phyloP scores from a whole-genome alignment of 495 filamentous ascomycete species.

The Terfezia boudieri region DNA sequence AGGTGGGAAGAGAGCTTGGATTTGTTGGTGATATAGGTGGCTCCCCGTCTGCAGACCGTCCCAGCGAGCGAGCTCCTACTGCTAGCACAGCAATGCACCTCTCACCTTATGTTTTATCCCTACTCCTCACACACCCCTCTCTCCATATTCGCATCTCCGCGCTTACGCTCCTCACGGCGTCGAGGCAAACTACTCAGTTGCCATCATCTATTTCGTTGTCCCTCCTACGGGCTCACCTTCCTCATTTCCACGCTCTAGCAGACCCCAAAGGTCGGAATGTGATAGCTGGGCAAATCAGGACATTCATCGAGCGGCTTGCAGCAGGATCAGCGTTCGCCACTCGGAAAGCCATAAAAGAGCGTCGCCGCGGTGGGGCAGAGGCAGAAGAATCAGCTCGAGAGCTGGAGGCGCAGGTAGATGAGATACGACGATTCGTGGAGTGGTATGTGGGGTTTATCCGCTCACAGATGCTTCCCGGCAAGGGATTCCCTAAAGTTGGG shows the following conservation, averaged over 20 bases:
- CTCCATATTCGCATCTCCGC: constrained; percentile 47
- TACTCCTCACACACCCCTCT: constrained; percentile 38
- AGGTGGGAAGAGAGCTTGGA: constrained; percentile 57
- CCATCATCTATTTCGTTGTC: constrained; percentile 34
- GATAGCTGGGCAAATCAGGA: constrained; percentile 40
- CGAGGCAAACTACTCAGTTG: constrained; percentile 45
- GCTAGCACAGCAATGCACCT: constrained; percentile 16
- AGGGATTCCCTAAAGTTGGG: constrained; percentile 75
- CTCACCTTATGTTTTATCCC: constrained; percentile 24
- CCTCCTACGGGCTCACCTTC: constrained; percentile 38
- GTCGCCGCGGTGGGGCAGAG: constrained; percentile 3
- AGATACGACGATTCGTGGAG: constrained; percentile 36
- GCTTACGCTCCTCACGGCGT: constrained; percentile 49
- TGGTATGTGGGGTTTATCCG: constrained; percentile 54
- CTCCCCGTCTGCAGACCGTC: constrained; percentile 7
- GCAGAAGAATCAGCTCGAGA: neutral
- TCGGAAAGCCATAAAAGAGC: constrained; percentile 18
- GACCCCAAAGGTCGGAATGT: constrained; percentile 65
- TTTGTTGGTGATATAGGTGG: constrained; percentile 44
- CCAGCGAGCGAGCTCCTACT: constrained; percentile 1
- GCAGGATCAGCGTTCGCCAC: constrained; percentile 25
- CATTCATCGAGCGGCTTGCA: constrained; percentile 43
- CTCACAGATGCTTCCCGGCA: constrained; percentile 45
- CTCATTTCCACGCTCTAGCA: constrained; percentile 54
- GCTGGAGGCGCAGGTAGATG: constrained; percentile 14